phyloP scores from a whole-genome alignment of 2,329 filamentous ascomycete species.

The Fusarium austroafricanum region DNA sequence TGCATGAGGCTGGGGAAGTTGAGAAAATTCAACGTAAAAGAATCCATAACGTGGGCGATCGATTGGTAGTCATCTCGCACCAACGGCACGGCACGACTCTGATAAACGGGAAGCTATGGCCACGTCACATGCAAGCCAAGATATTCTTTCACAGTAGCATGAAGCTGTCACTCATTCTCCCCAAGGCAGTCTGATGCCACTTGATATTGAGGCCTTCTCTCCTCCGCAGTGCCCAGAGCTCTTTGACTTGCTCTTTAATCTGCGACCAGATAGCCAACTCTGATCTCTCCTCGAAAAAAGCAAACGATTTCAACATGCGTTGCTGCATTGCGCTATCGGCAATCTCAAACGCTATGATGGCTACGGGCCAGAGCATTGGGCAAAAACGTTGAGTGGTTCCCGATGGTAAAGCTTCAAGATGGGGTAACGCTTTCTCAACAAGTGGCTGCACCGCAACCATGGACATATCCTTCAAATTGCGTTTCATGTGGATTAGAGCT shows the following conservation, averaged over 20 bases:
- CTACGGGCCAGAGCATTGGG: constrained; percentile 44
- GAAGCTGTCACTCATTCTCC: constrained; percentile 40
- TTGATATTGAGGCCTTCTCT: constrained; percentile 34
- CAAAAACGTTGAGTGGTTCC: constrained; percentile 35
- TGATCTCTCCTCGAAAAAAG: constrained; percentile 29
- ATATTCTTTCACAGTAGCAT: constrained; percentile 30
- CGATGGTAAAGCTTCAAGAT: constrained; percentile 33
- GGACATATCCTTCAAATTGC: constrained; percentile 37
- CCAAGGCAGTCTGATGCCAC: constrained; percentile 38
- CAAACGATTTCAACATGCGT: constrained; percentile 37
- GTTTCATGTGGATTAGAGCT: constrained; percentile 43
- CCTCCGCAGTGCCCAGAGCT: constrained; percentile 37
- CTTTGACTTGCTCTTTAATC: constrained; percentile 29
- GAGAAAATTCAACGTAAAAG: not conserved
- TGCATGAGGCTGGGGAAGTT: not conserved
- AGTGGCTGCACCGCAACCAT: constrained; percentile 39
- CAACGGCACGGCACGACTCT: not conserved
- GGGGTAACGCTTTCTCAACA: constrained; percentile 39
- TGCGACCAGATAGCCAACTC: constrained; percentile 41
- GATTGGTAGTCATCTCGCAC: not conserved
- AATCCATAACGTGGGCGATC: constrained; percentile 1
- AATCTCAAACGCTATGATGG: constrained; percentile 41
- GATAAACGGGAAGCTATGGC: constrained; percentile 3
- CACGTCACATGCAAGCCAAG: not conserved
- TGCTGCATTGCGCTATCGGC: constrained; percentile 27